These are phyloP conservation scores for Fusarium agapanthi DNA, from an alignment of 2,329 filamentous ascomycete genomes.

Conservation along the genomic window DNA sequence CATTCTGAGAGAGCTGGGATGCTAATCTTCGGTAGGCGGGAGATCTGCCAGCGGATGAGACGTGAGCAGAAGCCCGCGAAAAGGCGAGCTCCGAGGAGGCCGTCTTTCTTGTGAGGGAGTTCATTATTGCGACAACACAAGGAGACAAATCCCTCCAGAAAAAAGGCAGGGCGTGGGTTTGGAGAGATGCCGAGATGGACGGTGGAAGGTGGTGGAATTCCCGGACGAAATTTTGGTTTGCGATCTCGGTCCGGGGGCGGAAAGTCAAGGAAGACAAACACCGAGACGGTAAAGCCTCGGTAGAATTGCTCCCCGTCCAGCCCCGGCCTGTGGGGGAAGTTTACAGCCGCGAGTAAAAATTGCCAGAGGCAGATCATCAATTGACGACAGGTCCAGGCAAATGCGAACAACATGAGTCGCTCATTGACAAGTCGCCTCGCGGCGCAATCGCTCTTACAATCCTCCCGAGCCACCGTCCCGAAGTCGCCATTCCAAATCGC, in stretches of 20 bases:
- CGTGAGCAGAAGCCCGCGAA: conserved; percentile 52
- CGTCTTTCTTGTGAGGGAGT: conserved; percentile 56
- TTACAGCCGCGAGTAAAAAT: conserved; percentile 39
- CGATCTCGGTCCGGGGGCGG: conserved; percentile 49
- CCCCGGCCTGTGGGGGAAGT: conserved; percentile 13
- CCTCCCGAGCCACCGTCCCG: conserved; percentile 30
- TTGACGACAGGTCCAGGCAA: conserved; percentile 35
- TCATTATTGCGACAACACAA: conserved; percentile 52
- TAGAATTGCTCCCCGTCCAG: conserved; percentile 8
- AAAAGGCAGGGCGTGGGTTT: conserved; percentile 40
- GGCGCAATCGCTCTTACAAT: conserved; percentile 50
- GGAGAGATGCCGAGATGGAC: conserved; percentile 27
- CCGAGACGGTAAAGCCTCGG: conserved; percentile 49
- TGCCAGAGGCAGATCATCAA: conserved; percentile 29
- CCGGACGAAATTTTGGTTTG: conserved; percentile 51
- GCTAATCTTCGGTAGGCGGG: conserved; percentile 60
- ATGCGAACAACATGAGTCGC: conserved; percentile 55
- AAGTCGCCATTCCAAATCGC: conserved; percentile 34
- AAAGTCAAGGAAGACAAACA: conserved; percentile 44
- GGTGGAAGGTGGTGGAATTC: conserved; percentile 43
- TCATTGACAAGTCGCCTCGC: conserved; percentile 54
- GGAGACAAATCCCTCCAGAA: conserved; percentile 42
- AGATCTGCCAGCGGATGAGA: conserved; percentile 53
- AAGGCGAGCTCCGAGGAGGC: conserved; percentile 53
- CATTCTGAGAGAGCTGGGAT: conserved; percentile 46